Evolutionary conservation across 2,329 filamentous ascomycete genomes (phyloP).

Genomic region (Arachnomyces sp.): DNA sequence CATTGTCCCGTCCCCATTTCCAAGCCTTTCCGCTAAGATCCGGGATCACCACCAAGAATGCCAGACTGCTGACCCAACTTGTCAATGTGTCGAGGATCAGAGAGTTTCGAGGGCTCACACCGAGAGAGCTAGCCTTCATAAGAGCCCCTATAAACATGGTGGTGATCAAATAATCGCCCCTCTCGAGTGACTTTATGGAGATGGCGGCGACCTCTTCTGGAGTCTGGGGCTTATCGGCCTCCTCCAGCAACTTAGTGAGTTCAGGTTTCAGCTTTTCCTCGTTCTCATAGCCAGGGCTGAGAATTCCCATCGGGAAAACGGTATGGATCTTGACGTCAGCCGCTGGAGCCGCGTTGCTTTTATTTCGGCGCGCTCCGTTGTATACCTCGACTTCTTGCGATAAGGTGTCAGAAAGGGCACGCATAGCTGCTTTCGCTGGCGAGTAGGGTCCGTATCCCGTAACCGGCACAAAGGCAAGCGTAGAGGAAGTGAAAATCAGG

Average conservation of each 20-base stretch:
- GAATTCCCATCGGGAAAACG: slow-evolving; percentile 77
- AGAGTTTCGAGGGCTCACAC: slow-evolving; percentile 46
- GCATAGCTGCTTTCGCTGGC: slow-evolving; percentile 76
- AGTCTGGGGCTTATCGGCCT: slow-evolving; percentile 69
- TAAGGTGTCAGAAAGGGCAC: slow-evolving; percentile 72
- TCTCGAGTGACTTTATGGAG: slow-evolving; percentile 67
- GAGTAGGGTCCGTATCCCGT: slow-evolving; percentile 78
- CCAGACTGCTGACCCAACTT: slow-evolving; percentile 45
- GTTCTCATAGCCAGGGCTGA: slow-evolving; percentile 61
- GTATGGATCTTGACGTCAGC: slow-evolving; percentile 70
- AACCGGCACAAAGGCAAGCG: slow-evolving; percentile 64
- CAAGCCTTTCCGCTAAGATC: slow-evolving; percentile 51
- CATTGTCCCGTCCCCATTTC: slow-evolving; percentile 50
- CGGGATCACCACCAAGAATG: slow-evolving; percentile 49
- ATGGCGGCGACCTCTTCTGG: slow-evolving; percentile 67
- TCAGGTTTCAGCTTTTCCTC: slow-evolving; percentile 75
- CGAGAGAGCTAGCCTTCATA: slow-evolving; percentile 55
- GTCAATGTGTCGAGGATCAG: slow-evolving; percentile 47
- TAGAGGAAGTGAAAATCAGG: slow-evolving; percentile 78
- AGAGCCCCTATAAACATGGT: slow-evolving; percentile 63
- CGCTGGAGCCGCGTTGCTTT: slow-evolving; percentile 37
- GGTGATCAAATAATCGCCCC: slow-evolving; percentile 69
- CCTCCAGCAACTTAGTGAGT: slow-evolving; percentile 70
- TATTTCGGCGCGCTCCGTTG: slow-evolving; percentile 51
- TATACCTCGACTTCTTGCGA: slow-evolving; percentile 80